Evolutionary conservation across 768 basidiomycete genomes (phyloP), one percentile per base, ranked within the genome.

Genomic region (Boletellus emodensis): DNA sequence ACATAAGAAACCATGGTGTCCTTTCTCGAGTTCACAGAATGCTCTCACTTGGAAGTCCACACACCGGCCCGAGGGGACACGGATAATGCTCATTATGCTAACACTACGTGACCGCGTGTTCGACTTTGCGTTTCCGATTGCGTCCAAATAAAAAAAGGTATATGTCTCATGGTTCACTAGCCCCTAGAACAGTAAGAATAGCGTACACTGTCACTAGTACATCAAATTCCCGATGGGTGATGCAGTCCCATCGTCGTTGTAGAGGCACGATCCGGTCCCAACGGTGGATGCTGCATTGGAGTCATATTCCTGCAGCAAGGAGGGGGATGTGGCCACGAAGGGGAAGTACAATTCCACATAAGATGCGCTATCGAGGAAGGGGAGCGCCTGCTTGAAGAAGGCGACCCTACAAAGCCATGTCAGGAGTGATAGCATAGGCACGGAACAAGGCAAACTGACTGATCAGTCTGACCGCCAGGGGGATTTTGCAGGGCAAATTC

Each of bases 271-370:
- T 26, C 68, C 62, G 1, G 65, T 69, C 14, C 68, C 70, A 8
- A 57, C 59, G 11, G 24, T 48, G 10, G 38, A 0, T 13, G 17
- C 50, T 2, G 49, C 70, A 1, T 11, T 0, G 4, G 56, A n/a
- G 26, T 66, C 59, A 38, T 72, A 40, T 11, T 28, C 33, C 9
- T 48, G 2, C 18, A 67, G 53, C 15, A 71, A 37, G 15, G 53
- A 34, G 3, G 71, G 61, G n/a, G 68, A 53, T 4, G 61, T 66
- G 2, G 71, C 70, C 20, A 72, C 22, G 55, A 71, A 71, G 33
- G 70, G 70, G 60, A 72, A 71, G 52, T 71, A 71, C 38, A 72
- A 59, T 13, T 59, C 26, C 10, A 71, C 64, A 8, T 63, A 71
- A n/a, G 61, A 34, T 6, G 64, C 54, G 2, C 36, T 17, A 17